Percentiles rank a stretch among this genome's conserved stretches.
phyloP scores from a whole-genome alignment of 2,329 filamentous ascomycete species.

The Sordariomycetes sp. region DNA sequence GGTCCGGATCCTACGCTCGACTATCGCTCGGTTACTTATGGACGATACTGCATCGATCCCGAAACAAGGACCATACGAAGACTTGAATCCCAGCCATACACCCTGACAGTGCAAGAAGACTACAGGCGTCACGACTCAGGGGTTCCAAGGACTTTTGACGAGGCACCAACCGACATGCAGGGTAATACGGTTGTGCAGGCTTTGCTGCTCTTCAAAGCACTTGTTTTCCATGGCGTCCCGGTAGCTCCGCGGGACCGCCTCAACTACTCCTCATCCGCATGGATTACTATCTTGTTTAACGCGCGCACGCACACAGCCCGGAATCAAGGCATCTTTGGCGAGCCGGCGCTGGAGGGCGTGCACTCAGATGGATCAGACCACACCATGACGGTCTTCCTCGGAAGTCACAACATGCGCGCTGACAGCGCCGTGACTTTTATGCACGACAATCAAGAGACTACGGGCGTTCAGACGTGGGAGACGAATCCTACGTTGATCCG shows the following conservation, averaged over 20 bases:
- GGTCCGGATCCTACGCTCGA: slow-evolving; percentile 14
- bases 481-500: slow-evolving; percentile 11
- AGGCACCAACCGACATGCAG: slow-evolving; percentile 15
- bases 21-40: slow-evolving; percentile 13
- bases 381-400: slow-evolving; percentile 19
- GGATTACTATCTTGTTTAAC: slow-evolving; percentile 16
- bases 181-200: slow-evolving; percentile 18
- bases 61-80: slow-evolving; percentile 12
- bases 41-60: slow-evolving; percentile 14
- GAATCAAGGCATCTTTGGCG: slow-evolving; percentile 11
- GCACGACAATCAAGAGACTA: slow-evolving; percentile 14
- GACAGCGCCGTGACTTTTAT: slow-evolving; percentile 16
- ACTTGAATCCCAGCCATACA: slow-evolving; percentile 16
- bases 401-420: slow-evolving; percentile 14
- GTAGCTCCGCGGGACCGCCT: slow-evolving; percentile 10
- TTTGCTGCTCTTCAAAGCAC: slow-evolving; percentile 17
- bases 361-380: slow-evolving; percentile 18
- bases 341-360: slow-evolving; percentile 19
- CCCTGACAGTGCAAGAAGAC: slow-evolving; percentile 15
- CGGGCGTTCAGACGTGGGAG: slow-evolving; percentile 10
- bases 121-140: slow-evolving; percentile 18
- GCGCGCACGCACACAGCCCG: slow-evolving; percentile 14
- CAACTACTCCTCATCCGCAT: slow-evolving; percentile 13
- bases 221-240: slow-evolving; percentile 13
- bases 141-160: slow-evolving; percentile 13